Conservation (phyloP, 805 yeast species). For the Candida michaelii region DNA sequence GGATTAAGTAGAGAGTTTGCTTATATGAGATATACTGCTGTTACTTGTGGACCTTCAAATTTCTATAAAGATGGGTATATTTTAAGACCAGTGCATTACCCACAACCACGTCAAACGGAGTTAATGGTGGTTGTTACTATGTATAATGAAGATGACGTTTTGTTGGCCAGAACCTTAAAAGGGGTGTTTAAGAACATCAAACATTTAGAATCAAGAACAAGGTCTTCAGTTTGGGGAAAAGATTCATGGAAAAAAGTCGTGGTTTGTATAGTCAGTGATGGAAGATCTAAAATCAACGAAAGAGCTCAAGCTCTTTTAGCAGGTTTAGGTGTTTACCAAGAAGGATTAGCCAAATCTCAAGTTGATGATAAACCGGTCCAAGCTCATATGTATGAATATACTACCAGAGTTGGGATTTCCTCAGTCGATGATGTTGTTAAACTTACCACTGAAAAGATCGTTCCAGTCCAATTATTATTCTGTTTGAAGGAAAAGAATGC, state of each 20-base stretch:
- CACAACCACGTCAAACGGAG: conserved; percentile 55
- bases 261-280: conserved; percentile 64
- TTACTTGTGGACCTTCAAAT: conserved; percentile 68
- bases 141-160: conserved; percentile 65
- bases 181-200: conserved; percentile 66
- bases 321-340: conserved; percentile 65
- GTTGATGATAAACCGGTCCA: conserved; percentile 61
- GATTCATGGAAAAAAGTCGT: conserved; percentile 61
- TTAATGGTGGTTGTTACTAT: conserved; percentile 62
- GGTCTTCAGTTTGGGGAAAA: conserved; percentile 49
- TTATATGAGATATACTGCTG: conserved; percentile 63
- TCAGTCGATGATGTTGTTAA: conserved; percentile 53
- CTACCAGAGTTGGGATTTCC: conserved; percentile 55
- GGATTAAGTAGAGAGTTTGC: conserved; percentile 54
- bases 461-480: conserved; percentile 62
- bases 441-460: conserved; percentile 51
- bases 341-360: conserved; percentile 59
- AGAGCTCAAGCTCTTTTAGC: conserved; percentile 63
- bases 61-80: conserved; percentile 56
- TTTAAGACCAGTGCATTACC: conserved; percentile 56
- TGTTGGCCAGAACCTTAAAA: conserved; percentile 60
- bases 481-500: conserved; percentile 63
- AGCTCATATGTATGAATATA: conserved; percentile 66
- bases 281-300: conserved; percentile 64
- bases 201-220: conserved; percentile 49